phyloP scores from a whole-genome alignment of 2,329 filamentous ascomycete species.

The Colletotrichum sp. region DNA sequence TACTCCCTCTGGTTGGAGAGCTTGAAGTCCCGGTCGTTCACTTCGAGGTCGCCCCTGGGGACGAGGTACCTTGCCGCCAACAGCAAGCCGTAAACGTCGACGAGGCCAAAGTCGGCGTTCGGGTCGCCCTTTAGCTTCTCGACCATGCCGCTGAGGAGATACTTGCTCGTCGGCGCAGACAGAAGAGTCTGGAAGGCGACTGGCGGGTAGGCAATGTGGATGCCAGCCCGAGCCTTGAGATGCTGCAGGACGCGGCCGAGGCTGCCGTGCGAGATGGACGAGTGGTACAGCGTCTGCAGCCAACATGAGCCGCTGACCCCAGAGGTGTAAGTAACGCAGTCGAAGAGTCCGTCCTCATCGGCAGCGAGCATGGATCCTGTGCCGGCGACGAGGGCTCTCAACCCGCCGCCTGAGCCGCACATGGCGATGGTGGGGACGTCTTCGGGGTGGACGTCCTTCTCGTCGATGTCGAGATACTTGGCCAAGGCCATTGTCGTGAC shows the following conservation, averaged over 20 bases:
- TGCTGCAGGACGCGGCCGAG: constrained; percentile 79
- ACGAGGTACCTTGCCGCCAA: constrained; percentile 86
- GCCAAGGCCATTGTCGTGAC: constrained; percentile 78
- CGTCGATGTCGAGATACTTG: constrained; percentile 79
- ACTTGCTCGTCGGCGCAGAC: constrained; percentile 92
- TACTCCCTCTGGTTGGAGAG: constrained; percentile 84
- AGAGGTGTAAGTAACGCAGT: constrained; percentile 93
- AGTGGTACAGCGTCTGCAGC: constrained; percentile 88
- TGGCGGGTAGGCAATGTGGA: constrained; percentile 93
- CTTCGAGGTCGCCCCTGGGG: constrained; percentile 80
- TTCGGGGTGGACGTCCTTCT: constrained; percentile 85
- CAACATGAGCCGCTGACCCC: constrained; percentile 97
- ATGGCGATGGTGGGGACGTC: constrained; percentile 94
- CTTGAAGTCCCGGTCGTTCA: constrained; percentile 83
- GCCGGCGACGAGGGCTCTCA: constrained; percentile 89
- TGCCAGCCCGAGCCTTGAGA: constrained; percentile 80
- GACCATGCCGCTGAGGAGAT: constrained; percentile 83
- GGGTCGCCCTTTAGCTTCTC: constrained; percentile 90
- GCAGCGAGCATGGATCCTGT: constrained; percentile 86
- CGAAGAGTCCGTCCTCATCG: constrained; percentile 86
- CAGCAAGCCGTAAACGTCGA: constrained; percentile 90
- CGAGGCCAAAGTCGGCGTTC: constrained; percentile 82
- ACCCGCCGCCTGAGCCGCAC: constrained; percentile 90
- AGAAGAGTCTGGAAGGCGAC: constrained; percentile 80
- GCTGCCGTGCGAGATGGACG: constrained; percentile 73